Percentiles rank a stretch among this genome's conserved stretches.
Conservation (phyloP, 768 basidiomycete genomes). For the Mycena amicta region DNA sequence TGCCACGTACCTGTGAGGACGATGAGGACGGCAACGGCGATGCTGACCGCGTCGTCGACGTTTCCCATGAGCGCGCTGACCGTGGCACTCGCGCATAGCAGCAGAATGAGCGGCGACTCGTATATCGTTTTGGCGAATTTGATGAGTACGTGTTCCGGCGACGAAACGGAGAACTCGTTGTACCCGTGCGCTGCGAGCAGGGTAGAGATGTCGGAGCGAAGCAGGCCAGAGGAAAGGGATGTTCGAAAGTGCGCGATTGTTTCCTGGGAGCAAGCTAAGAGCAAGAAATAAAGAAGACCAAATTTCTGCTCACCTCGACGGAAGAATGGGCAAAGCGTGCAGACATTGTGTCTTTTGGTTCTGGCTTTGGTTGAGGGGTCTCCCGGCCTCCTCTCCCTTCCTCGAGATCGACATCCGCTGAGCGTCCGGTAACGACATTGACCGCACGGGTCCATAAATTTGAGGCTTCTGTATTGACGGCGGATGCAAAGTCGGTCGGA, state of each 20-base stretch:
- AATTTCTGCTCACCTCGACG: conserved; percentile 53
- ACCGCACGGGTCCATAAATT: conserved; percentile 54
- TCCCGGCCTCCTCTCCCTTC: conserved; percentile 44
- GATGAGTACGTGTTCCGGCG: conserved; percentile 77
- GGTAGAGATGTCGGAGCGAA: conserved; percentile 59
- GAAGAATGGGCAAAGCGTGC: conserved; percentile 68
- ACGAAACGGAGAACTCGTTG: conserved; percentile 90
- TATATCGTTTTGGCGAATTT: conserved; percentile 97
- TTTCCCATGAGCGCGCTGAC: conserved; percentile 96
- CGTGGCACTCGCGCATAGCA: conserved; percentile 86
- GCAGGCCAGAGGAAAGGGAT: conserved; percentile 61
- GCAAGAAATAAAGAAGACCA: conserved; percentile 3
- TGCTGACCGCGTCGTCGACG: conserved; percentile 91
- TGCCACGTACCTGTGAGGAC: conserved; percentile 81
- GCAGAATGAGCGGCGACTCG: conserved; percentile 89
- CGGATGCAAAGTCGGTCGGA: conserved; percentile 51
- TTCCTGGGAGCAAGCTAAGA: conserved; percentile 48
- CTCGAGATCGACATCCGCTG: conserved; percentile 35
- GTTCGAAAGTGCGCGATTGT: conserved; percentile 74
- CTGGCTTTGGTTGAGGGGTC: conserved; percentile 33
- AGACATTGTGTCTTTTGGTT: conserved; percentile 57
- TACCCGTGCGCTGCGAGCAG: conserved; percentile 77
- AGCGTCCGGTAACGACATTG: conserved; percentile 41
- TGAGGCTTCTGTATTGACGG: conserved; percentile 49
- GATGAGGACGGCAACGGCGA: conserved; percentile 88